Evolutionary conservation across 768 basidiomycete genomes (phyloP).

Genomic region (Trametes villosa): DNA sequence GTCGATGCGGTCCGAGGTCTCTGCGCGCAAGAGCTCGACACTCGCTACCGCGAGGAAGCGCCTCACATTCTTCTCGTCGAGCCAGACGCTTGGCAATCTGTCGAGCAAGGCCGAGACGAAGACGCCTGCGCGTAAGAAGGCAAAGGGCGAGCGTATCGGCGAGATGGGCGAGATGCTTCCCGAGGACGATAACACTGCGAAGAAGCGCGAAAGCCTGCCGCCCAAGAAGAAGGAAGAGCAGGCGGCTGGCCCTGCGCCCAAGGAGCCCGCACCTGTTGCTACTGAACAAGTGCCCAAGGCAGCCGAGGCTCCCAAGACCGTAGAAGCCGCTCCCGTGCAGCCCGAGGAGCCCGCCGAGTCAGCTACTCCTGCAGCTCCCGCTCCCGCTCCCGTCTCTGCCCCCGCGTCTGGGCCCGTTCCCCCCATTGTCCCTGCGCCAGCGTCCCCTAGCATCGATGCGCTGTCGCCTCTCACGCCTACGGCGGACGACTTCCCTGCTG

Average conservation of each 20-base stretch:
- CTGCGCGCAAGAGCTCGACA: constrained; percentile 40
- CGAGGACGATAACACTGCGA: constrained; percentile 47
- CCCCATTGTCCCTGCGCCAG: background rate
- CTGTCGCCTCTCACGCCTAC: constrained; percentile 17
- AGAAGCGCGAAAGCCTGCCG: background rate
- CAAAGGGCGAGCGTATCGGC: constrained; percentile 49
- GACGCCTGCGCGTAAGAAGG: constrained; percentile 28
- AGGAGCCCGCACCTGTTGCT: background rate
- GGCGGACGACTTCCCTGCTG: constrained; percentile 25
- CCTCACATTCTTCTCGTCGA: constrained; percentile 62
- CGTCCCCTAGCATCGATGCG: constrained; percentile 3
- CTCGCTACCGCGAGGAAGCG: constrained; percentile 60
- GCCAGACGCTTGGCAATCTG: constrained; percentile 18
- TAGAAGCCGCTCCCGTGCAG: background rate
- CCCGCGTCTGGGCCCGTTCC: background rate
- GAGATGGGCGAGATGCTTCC: constrained; percentile 74
- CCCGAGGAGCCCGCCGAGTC: constrained; percentile 20
- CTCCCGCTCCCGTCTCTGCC: constrained; percentile 19
- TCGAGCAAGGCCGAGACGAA: constrained; percentile 23
- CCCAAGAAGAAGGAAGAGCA: constrained; percentile 1
- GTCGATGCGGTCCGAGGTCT: constrained; percentile 32
- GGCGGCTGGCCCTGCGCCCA: background rate
- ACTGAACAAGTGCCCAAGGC: too few relatives aligned
- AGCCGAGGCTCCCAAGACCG: background rate
- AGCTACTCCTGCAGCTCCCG: too few relatives aligned